Percentiles rank a stretch among this genome's conserved stretches.
These are phyloP conservation scores for Porphyrellus cyaneotinctus DNA, from an alignment of 768 basidiomycete genomes.

Conservation along the genomic window DNA sequence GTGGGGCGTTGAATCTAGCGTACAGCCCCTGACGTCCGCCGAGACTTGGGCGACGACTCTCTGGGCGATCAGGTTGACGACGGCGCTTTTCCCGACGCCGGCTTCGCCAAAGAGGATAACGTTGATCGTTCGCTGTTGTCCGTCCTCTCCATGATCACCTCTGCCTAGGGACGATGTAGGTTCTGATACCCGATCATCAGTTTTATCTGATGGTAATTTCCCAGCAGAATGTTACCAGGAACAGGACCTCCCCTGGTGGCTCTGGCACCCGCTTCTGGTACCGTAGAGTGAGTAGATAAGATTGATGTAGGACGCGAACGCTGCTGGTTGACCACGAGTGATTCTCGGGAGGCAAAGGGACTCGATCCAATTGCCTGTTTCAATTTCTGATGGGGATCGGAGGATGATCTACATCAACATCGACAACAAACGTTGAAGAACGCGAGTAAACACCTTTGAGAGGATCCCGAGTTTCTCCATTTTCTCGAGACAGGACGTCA, in stretches of 20 bases:
- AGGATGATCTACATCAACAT: background rate
- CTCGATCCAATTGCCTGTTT: background rate
- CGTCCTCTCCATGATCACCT: background rate
- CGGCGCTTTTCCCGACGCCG: constrained; percentile 1
- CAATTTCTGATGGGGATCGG: background rate
- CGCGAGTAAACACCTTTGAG: background rate
- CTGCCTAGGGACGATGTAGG: background rate
- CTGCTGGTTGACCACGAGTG: background rate
- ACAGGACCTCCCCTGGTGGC: background rate
- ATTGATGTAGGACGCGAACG: background rate
- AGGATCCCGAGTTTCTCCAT: background rate
- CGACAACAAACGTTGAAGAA: too few species aligned
- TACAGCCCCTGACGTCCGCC: background rate
- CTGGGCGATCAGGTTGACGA: constrained; percentile 1
- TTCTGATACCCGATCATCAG: background rate
- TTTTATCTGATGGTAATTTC: background rate
- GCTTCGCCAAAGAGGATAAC: background rate
- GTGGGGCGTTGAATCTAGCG: background rate
- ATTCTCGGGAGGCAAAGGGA: background rate
- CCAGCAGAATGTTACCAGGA: background rate
- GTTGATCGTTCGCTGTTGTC: background rate
- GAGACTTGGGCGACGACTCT: background rate
- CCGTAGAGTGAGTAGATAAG: background rate
- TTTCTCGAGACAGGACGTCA: background rate
- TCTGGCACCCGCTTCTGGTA: background rate